These are phyloP conservation scores for Pelargonium hybrid DNA, from an alignment of 441 rosid genomes.

Conservation along the genomic window DNA sequence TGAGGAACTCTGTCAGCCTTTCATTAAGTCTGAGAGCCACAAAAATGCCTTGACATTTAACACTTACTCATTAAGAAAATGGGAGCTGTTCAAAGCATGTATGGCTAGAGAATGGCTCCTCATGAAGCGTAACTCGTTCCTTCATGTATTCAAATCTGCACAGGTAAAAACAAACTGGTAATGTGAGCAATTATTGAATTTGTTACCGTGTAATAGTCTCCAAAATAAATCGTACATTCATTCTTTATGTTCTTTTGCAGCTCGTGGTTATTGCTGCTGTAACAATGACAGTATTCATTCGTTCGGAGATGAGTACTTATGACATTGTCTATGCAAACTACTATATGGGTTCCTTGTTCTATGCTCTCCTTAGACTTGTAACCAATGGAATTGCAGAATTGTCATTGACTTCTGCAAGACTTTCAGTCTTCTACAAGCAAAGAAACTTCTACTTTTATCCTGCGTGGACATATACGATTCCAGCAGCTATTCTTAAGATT, in stretches of 20 bases:
- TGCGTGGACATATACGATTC: slow-evolving; percentile 46
- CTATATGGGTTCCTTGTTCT: slow-evolving; percentile 40
- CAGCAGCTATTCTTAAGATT: slow-evolving; percentile 34
- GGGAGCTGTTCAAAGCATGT: slow-evolving; percentile 44
- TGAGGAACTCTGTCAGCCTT: slow-evolving; percentile 31
- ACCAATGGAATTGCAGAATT: slow-evolving; percentile 36
- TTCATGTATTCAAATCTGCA: slow-evolving; percentile 33
- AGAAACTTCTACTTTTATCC: slow-evolving; percentile 41
- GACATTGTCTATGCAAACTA: slow-evolving; percentile 33
- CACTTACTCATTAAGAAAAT: slow-evolving; percentile 29
- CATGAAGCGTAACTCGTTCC: slow-evolving; percentile 42
- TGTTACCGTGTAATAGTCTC: neutral
- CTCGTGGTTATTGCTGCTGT: slow-evolving; percentile 38
- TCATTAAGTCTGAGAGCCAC: slow-evolving; percentile 21
- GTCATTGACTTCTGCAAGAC: slow-evolving; percentile 32
- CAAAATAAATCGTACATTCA: slow-evolving; percentile 2
- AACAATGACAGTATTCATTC: slow-evolving; percentile 36
- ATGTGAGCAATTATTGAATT: neutral
- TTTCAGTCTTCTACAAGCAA: slow-evolving; percentile 39
- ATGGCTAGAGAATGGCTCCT: slow-evolving; percentile 36
- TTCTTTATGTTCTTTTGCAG: neutral
- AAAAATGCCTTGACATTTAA: slow-evolving; percentile 27
- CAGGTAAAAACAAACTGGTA: slow-evolving; percentile 24
- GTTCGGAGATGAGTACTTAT: slow-evolving; percentile 29
- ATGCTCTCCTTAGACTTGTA: slow-evolving; percentile 26